Conservation (phyloP, 768 basidiomycete species). For the Boletus sp. region DNA sequence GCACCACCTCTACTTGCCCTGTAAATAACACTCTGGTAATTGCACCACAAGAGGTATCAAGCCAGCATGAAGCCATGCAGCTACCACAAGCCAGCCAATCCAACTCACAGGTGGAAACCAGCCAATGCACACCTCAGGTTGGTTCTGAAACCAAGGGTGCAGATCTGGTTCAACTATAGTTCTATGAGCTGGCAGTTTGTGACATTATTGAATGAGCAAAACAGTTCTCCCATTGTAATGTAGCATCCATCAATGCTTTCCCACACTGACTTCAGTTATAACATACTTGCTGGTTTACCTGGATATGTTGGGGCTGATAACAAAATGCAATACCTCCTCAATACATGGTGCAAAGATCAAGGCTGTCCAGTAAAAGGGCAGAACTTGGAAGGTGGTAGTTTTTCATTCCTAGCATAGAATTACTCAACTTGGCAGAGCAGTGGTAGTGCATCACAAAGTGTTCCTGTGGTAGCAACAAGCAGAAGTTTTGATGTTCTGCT, state of each 20-base stretch:
- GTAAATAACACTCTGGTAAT: too few relatives aligned
- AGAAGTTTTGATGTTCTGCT: too few relatives aligned
- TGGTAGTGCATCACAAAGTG: too few relatives aligned
- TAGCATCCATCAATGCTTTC: neutral
- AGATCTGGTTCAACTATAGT: neutral
- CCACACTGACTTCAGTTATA: neutral
- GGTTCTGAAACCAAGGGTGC: neutral
- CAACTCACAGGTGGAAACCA: neutral
- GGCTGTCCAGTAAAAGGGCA: neutral
- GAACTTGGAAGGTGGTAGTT: neutral
- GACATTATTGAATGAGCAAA: neutral
- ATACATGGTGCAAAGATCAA: neutral
- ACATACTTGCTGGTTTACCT: neutral
- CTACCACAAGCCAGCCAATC: neutral
- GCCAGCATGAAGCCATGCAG: neutral
- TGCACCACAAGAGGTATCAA: neutral
- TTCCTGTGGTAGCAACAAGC: too few relatives aligned
- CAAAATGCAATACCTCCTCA: neutral
- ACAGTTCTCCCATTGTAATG: neutral
- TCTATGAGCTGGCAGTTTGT: neutral
- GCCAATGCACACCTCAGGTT: neutral
- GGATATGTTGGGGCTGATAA: neutral
- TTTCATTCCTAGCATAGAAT: too few relatives aligned
- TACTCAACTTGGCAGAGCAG: too few relatives aligned
- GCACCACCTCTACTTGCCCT: neutral